Evolutionary conservation across 257 asterid species (phyloP).

Genomic region (Gardenia jasminoides): DNA sequence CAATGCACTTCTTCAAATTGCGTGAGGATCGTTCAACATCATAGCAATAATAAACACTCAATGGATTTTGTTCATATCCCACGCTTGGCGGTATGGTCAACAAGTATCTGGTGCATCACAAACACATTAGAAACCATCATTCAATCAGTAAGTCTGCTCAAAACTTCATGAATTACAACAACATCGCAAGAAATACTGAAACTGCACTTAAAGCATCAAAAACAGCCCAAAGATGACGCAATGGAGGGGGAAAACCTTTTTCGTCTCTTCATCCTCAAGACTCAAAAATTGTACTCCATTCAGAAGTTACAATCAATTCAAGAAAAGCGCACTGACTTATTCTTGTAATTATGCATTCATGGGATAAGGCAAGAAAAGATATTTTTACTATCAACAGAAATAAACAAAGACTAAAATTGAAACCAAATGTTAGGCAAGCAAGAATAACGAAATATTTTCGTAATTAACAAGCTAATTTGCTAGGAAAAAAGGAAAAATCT

Average conservation of each 20-base stretch:
- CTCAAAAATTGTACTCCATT: too few species aligned
- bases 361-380: neutral
- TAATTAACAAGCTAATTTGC: neutral
- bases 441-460: neutral
- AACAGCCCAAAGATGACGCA: too few species aligned
- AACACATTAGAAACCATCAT: constrained; percentile 25
- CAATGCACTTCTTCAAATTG: constrained; percentile 74
- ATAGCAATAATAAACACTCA: constrained; percentile 88
- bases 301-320: too few species aligned
- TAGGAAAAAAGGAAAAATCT: neutral
- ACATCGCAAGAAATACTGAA: neutral
- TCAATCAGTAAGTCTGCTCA: neutral
- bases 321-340: neutral
- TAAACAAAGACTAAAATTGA: too few species aligned
- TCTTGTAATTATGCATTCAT: neutral
- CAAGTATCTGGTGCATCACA: constrained; percentile 52
- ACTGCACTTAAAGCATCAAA: too few species aligned
- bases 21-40: constrained; percentile 61
- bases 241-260: too few species aligned
- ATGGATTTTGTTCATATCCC: constrained; percentile 90
- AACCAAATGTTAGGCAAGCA: neutral
- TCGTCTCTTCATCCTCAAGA: too few species aligned
- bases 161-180: neutral
- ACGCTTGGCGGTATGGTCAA: constrained; percentile 96
- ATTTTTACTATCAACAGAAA: neutral